These are phyloP conservation scores for Entophlyctis luteolus DNA, from an alignment of 192 early-diverging fungal genomes.

Conservation along the genomic window DNA sequence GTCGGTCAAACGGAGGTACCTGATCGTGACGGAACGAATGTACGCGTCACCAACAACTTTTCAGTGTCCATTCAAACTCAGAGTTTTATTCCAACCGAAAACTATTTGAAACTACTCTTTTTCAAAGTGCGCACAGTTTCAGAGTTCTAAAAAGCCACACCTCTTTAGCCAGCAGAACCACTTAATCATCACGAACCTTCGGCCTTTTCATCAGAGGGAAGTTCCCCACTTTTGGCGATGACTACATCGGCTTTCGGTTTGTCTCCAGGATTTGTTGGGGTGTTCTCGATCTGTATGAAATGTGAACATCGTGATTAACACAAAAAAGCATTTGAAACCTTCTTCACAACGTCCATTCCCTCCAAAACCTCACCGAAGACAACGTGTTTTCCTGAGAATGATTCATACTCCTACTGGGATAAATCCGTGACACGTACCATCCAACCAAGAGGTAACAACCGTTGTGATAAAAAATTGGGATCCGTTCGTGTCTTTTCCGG, in stretches of 20 bases:
- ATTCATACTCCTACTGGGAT: neutral
- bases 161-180: too few relatives aligned
- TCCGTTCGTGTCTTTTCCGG: conserved; percentile 72
- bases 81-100: too few relatives aligned
- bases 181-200: too few relatives aligned
- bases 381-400: conserved; percentile 44
- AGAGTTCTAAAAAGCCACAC: too few relatives aligned
- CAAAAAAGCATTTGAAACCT: conserved; percentile 5
- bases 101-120: too few relatives aligned
- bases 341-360: conserved; percentile 49
- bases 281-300: conserved; percentile 38
- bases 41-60: too few relatives aligned
- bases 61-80: too few relatives aligned
- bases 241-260: conserved; percentile 47
- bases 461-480: conserved; percentile 71
- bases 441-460: conserved; percentile 49
- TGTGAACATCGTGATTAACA: neutral
- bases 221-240: conserved; percentile 48
- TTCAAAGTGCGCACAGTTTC: too few relatives aligned
- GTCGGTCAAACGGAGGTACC: too few relatives aligned
- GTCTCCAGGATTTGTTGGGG: conserved; percentile 49
- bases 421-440: conserved; percentile 23
- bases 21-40: too few relatives aligned
- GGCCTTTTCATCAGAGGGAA: too few relatives aligned
- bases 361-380: conserved; percentile 57